phyloP scores from a whole-genome alignment of 805 yeast species.

The Dipodascus geniculatus region DNA sequence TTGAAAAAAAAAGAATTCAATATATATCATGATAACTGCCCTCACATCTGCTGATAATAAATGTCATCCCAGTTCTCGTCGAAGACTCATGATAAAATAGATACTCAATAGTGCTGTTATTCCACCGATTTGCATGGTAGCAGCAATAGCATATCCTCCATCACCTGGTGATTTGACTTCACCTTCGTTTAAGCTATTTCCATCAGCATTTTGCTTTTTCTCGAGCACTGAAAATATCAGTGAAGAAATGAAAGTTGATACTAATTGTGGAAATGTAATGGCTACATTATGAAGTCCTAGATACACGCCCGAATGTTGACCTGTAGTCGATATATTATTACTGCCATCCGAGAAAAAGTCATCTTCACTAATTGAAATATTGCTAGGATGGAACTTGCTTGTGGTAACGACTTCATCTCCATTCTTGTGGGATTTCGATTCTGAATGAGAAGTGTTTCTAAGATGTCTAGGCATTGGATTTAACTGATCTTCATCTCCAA shows the following conservation, averaged over 20 bases:
- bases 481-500: background rate
- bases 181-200: constrained; percentile 12
- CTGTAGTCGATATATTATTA: constrained; percentile 6
- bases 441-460: background rate
- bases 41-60: background rate
- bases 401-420: background rate
- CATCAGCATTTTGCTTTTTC: constrained; percentile 9
- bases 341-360: constrained; percentile 6
- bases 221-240: constrained; percentile 24
- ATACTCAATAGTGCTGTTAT: constrained; percentile 26
- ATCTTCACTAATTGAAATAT: constrained; percentile 8
- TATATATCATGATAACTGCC: too few species aligned
- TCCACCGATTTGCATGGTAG: constrained; percentile 28
- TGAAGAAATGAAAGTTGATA: constrained; percentile 29
- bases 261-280: constrained; percentile 29
- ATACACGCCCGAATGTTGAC: constrained; percentile 26
- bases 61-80: background rate
- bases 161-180: constrained; percentile 16
- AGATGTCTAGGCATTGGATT: background rate
- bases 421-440: background rate
- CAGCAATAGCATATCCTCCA: constrained; percentile 28
- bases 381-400: background rate
- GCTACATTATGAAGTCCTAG: constrained; percentile 31
- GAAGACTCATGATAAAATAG: constrained; percentile 13
- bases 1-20: too few species aligned